These are phyloP conservation scores for Cymbomonas tetramitiformis DNA, from an alignment of 139 green algal genomes.

Conservation along the genomic window DNA sequence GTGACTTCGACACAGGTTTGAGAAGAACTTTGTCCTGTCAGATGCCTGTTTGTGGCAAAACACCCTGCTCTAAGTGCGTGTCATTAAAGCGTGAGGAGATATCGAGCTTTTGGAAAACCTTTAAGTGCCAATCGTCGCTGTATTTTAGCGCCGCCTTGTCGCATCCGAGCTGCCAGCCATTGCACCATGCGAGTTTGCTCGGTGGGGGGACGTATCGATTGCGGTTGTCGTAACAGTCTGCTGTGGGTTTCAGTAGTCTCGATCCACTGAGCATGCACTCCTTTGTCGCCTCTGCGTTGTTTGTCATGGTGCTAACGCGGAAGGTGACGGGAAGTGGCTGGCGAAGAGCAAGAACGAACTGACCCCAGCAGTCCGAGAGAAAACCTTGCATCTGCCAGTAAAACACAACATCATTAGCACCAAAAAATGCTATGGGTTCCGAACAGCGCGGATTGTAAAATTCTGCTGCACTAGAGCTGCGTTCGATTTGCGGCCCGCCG, in stretches of 20 bases:
- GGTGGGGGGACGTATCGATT: background rate
- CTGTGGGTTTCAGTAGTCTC: background rate
- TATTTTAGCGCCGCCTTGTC: slow-evolving; percentile 8
- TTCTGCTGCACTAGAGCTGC: too few species aligned
- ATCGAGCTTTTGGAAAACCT: slow-evolving; percentile 1
- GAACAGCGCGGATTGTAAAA: too few species aligned
- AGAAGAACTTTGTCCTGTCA: too few species aligned
- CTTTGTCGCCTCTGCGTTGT: background rate
- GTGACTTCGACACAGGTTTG: too few species aligned
- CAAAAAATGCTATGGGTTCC: too few species aligned
- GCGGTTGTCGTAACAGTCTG: background rate
- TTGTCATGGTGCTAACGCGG: slow-evolving; percentile 65
- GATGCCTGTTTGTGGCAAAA: too few species aligned
- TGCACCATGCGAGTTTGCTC: background rate
- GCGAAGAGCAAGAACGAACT: slow-evolving; percentile 59
- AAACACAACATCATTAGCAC: too few species aligned
- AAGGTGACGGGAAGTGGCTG: slow-evolving; percentile 81
- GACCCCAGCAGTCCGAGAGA: too few species aligned
- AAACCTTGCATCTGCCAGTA: too few species aligned
- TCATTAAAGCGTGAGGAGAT: too few species aligned
- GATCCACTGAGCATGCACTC: background rate
- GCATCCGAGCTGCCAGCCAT: slow-evolving; percentile 8
- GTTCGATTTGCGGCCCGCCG: too few species aligned
- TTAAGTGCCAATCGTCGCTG: background rate
- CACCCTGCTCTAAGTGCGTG: too few species aligned